Percentiles rank a stretch among this genome's conserved stretches.
Evolutionary conservation across 441 rosid genomes (phyloP).

Genomic region (Gossypium lobatum): DNA sequence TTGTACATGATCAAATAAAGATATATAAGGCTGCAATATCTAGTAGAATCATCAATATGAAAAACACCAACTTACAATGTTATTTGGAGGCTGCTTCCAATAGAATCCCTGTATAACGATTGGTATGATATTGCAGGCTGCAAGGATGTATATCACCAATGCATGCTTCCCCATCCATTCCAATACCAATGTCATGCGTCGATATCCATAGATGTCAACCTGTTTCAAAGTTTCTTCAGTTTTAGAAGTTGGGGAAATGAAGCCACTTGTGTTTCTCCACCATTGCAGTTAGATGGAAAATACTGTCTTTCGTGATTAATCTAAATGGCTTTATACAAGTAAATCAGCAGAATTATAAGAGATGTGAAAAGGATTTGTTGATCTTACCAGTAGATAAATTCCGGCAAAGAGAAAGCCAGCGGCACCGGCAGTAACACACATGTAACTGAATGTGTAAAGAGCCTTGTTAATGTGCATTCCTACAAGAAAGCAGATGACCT

Average conservation of each 20-base stretch:
- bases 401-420: slow-evolving; percentile 70
- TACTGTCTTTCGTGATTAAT: background rate
- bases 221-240: slow-evolving; percentile 17
- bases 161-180: slow-evolving; percentile 90
- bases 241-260: background rate
- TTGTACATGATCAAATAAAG: background rate
- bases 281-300: background rate
- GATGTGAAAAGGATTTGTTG: background rate
- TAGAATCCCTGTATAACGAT: slow-evolving; percentile 69
- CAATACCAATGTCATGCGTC: slow-evolving; percentile 32
- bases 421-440: slow-evolving; percentile 62
- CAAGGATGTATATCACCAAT: slow-evolving; percentile 47
- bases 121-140: slow-evolving; percentile 61
- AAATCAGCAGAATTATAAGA: background rate
- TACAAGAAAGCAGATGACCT: slow-evolving; percentile 17
- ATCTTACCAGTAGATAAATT: slow-evolving; percentile 56
- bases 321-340: background rate
- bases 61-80: slow-evolving; percentile 41
- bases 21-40: background rate
- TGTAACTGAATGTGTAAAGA: slow-evolving; percentile 73
- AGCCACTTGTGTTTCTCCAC: slow-evolving; percentile 1
- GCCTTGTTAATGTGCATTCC: slow-evolving; percentile 84
- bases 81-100: slow-evolving; percentile 62
- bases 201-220: slow-evolving; percentile 62
- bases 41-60: background rate